phyloP scores from a whole-genome alignment of 805 yeast species.

The Cyberlindnera sargentensis region DNA sequence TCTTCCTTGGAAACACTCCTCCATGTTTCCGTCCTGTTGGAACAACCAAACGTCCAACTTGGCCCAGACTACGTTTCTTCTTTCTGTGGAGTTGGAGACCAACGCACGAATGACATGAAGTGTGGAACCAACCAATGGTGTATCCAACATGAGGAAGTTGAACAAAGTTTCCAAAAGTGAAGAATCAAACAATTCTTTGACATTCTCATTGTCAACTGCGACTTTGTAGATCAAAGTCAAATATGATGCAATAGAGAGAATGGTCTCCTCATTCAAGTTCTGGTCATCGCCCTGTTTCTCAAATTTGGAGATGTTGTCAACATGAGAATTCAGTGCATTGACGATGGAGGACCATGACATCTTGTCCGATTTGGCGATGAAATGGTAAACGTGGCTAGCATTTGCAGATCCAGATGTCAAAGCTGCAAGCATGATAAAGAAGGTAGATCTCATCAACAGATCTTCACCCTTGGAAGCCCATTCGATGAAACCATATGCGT shows the following conservation, averaged over 20 bases:
- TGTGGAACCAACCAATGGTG: conserved; percentile 46
- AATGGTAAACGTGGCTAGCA: conserved; percentile 45
- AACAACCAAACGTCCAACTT: conserved; percentile 66
- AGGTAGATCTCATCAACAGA: conserved; percentile 75
- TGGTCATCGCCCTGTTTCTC: conserved; percentile 34
- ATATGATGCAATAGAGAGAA: conserved; percentile 67
- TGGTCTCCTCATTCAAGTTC: conserved; percentile 74
- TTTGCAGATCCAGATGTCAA: conserved; percentile 55
- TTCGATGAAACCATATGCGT: conserved; percentile 69
- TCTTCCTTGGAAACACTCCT: conserved; percentile 36
- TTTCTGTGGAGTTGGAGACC: conserved; percentile 36
- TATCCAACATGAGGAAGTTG: conserved; percentile 36
- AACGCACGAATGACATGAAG: conserved; percentile 53
- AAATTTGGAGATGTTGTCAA: conserved; percentile 33
- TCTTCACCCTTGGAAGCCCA: conserved; percentile 87
- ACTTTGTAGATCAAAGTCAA: conserved; percentile 56
- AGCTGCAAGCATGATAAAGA: conserved; percentile 71
- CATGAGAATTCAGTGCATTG: conserved; percentile 47
- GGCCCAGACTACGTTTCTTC: conserved; percentile 56
- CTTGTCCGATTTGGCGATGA: conserved; percentile 31
- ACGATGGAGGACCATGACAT: conserved; percentile 52
- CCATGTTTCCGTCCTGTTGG: conserved; percentile 27
- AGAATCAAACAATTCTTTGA: conserved; percentile 25
- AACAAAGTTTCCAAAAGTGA: conserved; percentile 32
- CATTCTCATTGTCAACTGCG: conserved; percentile 33